Evolutionary conservation across 768 basidiomycete genomes (phyloP), one percentile per base, ranked within the genome.

Genomic region (Tremella yokohamensis): DNA sequence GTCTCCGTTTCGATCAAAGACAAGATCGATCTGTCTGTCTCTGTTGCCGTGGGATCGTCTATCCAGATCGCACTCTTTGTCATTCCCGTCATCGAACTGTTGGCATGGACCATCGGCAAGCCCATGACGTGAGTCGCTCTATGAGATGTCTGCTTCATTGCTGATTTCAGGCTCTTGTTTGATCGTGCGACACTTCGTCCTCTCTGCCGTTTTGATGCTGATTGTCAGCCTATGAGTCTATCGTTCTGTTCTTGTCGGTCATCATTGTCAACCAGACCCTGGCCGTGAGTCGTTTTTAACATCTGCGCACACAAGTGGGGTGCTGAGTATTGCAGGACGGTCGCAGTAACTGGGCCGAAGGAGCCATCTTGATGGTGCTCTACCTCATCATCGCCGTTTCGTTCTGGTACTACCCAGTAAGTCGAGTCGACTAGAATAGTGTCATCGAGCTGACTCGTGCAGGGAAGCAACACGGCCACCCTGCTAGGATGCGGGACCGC

Each of bases 1-100:
- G 89, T 96, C 24, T 87, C 87, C 0, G 91, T 92, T 7, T 89
- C 91, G 0, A 87, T 90, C 58, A 93, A 93, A 77, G 78, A 79
- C 76, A 90, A 93, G 74, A 79, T 96, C 19, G 88, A 88, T 45
- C 82, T 96, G 6, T 89, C 88, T 69, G 80, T 96, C 55, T 86
- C 87, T 22, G 89, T 94, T 19, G 89, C 92, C n/a, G 88, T 90
- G 16, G 93, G 62, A 84, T 92, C 72, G 84, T 96, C 73, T 84
- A 94, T 76, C 87, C 90, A 75, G 60, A 72, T 75, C 40, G 70
- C 74, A 0, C 58, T 72, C 13, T 74, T 65, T 50, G 54, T 64
- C 44, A 62, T 61, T 51, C 65, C 88, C 82, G 53, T 85, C 65
- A 86, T 88, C 63, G 83, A 89, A 26, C 81, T 81, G 8, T 79